Base-by-base conservation (phyloP, 2,329 filamentous ascomycete species). In the Pseudocercospora ulei region DNA sequence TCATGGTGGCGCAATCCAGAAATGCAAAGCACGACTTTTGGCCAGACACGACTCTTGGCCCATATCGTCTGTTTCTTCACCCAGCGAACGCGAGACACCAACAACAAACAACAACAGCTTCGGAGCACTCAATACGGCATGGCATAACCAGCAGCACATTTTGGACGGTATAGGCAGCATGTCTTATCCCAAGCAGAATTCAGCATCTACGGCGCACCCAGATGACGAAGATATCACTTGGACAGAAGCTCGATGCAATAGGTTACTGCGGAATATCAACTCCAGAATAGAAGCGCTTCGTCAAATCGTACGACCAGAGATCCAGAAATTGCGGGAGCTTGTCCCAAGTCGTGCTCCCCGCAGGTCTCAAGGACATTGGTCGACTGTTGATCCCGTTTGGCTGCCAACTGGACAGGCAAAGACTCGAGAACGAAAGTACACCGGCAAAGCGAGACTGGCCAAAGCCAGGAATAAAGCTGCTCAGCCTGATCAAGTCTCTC, bases 161-260 rank as follows among this genome's bases (percentile, higher is more conserved):
- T 33, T 33, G 30, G 9, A 33, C 11, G 23, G 5, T 4, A 7
- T 14, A 22, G 18, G 14, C 18, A 33, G 18, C 14, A 33, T 33
- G 30, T 33, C 9, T 22, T 33, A 18, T 14, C 25, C n/a, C n/a
- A n/a, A 28, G 3, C 4, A 28, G 13, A 14, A n/a, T n/a, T n/a
- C n/a, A n/a, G n/a, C 8, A 28, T 20, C 18, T 8, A 33, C 17
- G 2, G n/a, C 11, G 7, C 19, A 13, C 14, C 30, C 7, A 18
- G 18, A 20, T 19, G 40, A 44, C 8, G 44, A 47, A 25, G 48
- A 49, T 25, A 40, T 46, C n/a, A 35, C 41, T 7, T 51, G 48
- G 48, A 49, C 48, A 12, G 43, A 44, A 23, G 47, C 46, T 7
- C 37, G 48, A 40, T 51, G 48, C 23, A 45, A 42, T 23, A 34